These are phyloP conservation scores for Ustilago lituana DNA, from an alignment of 1,284 basidiomycete species.

Conservation along the genomic window DNA sequence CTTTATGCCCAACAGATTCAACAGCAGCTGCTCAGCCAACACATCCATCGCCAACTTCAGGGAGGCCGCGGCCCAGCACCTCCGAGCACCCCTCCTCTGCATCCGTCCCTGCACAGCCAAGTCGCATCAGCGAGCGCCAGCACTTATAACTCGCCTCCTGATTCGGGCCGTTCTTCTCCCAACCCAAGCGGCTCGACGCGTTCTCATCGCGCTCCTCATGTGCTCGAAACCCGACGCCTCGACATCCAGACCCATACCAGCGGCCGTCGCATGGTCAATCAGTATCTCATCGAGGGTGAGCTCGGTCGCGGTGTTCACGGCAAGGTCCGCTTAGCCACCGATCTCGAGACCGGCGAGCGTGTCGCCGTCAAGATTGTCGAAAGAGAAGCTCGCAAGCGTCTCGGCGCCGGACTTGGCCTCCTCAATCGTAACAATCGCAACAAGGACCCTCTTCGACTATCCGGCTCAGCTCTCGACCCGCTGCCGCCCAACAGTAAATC, in stretches of 20 bases:
- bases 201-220: slow-evolving; percentile 29
- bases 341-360: slow-evolving; percentile 59
- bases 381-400: slow-evolving; percentile 57
- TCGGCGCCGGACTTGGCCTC: slow-evolving; percentile 47
- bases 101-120: slow-evolving; percentile 3
- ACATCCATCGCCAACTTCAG: slow-evolving; percentile 31
- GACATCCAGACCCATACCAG: slow-evolving; percentile 61
- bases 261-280: slow-evolving; percentile 66
- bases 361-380: slow-evolving; percentile 67
- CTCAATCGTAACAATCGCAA: slow-evolving; percentile 29
- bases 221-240: slow-evolving; percentile 60
- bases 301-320: slow-evolving; percentile 65
- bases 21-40: slow-evolving; percentile 42
- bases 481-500: neutral
- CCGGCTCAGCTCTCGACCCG: slow-evolving; percentile 8
- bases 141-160: slow-evolving; percentile 36
- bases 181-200: slow-evolving; percentile 18
- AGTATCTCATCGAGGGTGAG: slow-evolving; percentile 65
- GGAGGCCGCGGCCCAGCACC: neutral
- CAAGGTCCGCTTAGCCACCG: slow-evolving; percentile 61
- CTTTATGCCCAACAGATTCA: slow-evolving; percentile 43
- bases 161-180: slow-evolving; percentile 41
- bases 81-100: slow-evolving; percentile 4
- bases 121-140: slow-evolving; percentile 22
- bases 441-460: slow-evolving; percentile 17